A percentile compares a stretch with the other conserved stretches of the same genome.
Evolutionary conservation across 305 asterid genomes (phyloP).

Genomic region (Rubia peregrina): DNA sequence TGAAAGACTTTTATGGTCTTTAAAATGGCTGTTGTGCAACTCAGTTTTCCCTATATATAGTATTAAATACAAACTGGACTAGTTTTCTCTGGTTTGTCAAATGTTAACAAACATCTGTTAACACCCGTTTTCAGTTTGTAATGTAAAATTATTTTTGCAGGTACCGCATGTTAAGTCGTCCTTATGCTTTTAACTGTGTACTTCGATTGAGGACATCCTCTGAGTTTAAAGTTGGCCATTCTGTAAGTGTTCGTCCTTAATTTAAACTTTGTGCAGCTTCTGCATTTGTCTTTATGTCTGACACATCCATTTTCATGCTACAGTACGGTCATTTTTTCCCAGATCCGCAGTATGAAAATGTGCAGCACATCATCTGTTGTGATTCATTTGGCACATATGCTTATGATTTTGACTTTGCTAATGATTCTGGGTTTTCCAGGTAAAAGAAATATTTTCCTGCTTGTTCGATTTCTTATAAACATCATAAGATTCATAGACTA

Average conservation of each 20-base stretch:
- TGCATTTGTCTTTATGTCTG: constrained; percentile 19
- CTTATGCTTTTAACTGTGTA: constrained; percentile 92
- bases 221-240: constrained; percentile 79
- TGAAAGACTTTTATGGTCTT: not conserved
- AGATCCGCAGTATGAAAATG: constrained; percentile 93
- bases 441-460: constrained; percentile 24
- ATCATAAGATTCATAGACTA: constrained; percentile 18
- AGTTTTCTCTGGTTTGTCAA: not conserved
- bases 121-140: constrained; percentile 15
- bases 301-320: constrained; percentile 29
- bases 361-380: constrained; percentile 91
- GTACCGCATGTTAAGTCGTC: constrained; percentile 95
- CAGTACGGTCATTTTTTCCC: constrained; percentile 99
- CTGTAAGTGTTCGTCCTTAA: constrained; percentile 45
- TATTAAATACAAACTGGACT: not conserved
- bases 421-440: constrained; percentile 77
- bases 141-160: constrained; percentile 46
- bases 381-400: constrained; percentile 96
- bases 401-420: constrained; percentile 84
- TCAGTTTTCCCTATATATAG: not conserved
- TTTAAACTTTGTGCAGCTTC: constrained; percentile 13
- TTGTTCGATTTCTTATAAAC: constrained; percentile 11
- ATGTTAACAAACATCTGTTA: not conserved
- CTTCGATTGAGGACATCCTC: constrained; percentile 85
- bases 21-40: not conserved